Evolutionary conservation across 345 rosid species (phyloP).

Genomic region (Cochlearia excelsa): DNA sequence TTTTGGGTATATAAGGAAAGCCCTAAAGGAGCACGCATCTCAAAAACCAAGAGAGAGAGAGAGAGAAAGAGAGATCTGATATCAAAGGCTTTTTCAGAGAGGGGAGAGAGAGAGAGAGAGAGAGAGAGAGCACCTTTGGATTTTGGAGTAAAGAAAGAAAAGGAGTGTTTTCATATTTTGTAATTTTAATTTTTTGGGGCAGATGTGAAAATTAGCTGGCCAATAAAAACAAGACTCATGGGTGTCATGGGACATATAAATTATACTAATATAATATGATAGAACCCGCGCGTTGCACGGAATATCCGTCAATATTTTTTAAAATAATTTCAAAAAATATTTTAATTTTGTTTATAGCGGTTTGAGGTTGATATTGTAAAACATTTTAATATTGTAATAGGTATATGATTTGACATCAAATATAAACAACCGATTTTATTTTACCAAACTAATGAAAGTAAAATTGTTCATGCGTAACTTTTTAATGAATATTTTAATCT

Average conservation of each 20-base stretch:
- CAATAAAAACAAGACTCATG: constrained; percentile 43
- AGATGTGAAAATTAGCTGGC: constrained; percentile 57
- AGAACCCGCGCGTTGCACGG: too few relatives aligned
- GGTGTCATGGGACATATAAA: constrained; percentile 28
- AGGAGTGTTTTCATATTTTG: too few relatives aligned
- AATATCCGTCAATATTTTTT: neutral
- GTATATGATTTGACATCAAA: too few relatives aligned
- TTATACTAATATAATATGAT: constrained; percentile 5
- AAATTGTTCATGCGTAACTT: too few relatives aligned
- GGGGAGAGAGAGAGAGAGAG: constrained; percentile 33
- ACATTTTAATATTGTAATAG: too few relatives aligned
- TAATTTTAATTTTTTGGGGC: constrained; percentile 32
- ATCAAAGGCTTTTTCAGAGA: constrained; percentile 26
- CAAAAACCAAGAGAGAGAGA: constrained; percentile 37
- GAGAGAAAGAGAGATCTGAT: constrained; percentile 33
- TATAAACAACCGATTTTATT: too few relatives aligned
- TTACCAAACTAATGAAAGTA: too few relatives aligned
- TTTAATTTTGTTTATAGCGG: too few relatives aligned
- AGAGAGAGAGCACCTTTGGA: constrained; percentile 33
- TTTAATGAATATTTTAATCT: too few relatives aligned
- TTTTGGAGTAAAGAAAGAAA: constrained; percentile 28
- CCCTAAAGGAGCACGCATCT: constrained; percentile 51
- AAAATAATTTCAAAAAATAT: too few relatives aligned
- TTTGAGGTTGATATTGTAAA: too few relatives aligned
- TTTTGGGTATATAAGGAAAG: constrained; percentile 46